phyloP scores from a whole-genome alignment of 2,329 filamentous ascomycete genomes.

The Clonostachys rosea region DNA sequence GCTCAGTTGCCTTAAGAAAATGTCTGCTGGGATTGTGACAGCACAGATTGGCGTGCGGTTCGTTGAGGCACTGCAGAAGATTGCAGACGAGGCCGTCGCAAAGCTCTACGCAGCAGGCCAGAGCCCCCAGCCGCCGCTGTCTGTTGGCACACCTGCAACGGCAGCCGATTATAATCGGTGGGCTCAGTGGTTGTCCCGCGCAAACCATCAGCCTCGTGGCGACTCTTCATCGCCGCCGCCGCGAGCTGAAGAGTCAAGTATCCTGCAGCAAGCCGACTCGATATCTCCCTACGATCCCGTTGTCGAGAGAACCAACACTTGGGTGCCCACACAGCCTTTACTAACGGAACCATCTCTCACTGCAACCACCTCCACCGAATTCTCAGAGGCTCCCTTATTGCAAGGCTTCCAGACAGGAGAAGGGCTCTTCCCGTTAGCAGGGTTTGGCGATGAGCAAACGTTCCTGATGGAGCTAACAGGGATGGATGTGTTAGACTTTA shows the following conservation, averaged over 20 bases:
- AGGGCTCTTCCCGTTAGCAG: conserved; percentile 2
- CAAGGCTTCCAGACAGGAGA: conserved; percentile 1
- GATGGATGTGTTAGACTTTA: conserved; percentile 13
- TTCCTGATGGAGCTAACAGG: conserved; percentile 15
- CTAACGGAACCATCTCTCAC: background rate
- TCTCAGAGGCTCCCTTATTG: too few relatives aligned
- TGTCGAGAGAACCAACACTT: background rate
- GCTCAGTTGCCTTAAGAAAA: conserved; percentile 20
- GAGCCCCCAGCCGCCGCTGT: background rate
- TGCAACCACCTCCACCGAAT: background rate
- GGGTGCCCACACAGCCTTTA: background rate
- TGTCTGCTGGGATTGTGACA: conserved; percentile 23
- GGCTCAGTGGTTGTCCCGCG: conserved; percentile 11
- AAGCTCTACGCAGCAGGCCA: conserved; percentile 4
- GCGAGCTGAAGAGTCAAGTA: background rate
- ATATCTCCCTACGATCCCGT: too few relatives aligned
- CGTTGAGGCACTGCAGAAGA: conserved; percentile 13
- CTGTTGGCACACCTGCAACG: background rate
- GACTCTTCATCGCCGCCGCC: background rate
- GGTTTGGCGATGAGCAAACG: conserved; percentile 12
- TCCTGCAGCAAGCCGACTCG: too few relatives aligned
- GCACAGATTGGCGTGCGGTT: conserved; percentile 13
- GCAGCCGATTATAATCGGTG: conserved; percentile 9
- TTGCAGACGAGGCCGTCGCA: conserved; percentile 11
- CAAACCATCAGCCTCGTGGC: conserved; percentile 2